Evolutionary conservation across 257 asterid genomes (phyloP), one percentile per base, ranked within the genome.

Genomic region (Capsicum rhomboideum): DNA sequence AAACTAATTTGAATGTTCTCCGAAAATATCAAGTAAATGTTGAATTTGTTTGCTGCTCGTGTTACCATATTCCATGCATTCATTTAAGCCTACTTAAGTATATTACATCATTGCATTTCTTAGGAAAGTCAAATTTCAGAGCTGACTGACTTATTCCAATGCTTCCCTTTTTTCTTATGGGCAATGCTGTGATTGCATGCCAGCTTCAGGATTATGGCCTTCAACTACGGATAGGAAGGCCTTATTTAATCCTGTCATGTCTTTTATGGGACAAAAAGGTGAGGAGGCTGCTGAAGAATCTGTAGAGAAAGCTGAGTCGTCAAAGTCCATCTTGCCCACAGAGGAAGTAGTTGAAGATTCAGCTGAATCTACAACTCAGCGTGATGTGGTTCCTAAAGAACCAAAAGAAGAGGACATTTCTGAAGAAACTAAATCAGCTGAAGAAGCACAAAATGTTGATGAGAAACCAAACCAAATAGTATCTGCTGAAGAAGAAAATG

Each of bases 121-220:
- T 50, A 16, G 28, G 46, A 50, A 23, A 50, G 28, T 77, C 82
- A 49, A 77, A 77, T 77, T 50, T 77, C 10, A 26, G 63, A 28
- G 63, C 63, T 50, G 63, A 77, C 63, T 28, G 31, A 61, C 72
- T 82, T n/a, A 55, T 79, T 68, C 49, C 31, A 67, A 83, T 86
- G 66, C 52, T 80, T 6, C 26, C 69, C 40, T 59, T n/a, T 74
- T 23, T 79, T 77, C 50, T 82, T 78, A 13, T 67, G 49, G 77
- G 49, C 28, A 68, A 68, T 68, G 52, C 78, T 68, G 44, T 83
- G 50, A 84, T 75, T 82, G 54, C 85, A 54, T 58, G 64, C 83
- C 93, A 93, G 93, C 92, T 28, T 88, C 98, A 75, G 97, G 98
- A 74, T 61, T 92, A 84, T 91, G 97, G 99, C 91, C 97, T 71